Percentiles rank a stretch among this genome's conserved stretches.
Conservation (phyloP, 129 eudicot genomes). For the Flaveria brownii region DNA sequence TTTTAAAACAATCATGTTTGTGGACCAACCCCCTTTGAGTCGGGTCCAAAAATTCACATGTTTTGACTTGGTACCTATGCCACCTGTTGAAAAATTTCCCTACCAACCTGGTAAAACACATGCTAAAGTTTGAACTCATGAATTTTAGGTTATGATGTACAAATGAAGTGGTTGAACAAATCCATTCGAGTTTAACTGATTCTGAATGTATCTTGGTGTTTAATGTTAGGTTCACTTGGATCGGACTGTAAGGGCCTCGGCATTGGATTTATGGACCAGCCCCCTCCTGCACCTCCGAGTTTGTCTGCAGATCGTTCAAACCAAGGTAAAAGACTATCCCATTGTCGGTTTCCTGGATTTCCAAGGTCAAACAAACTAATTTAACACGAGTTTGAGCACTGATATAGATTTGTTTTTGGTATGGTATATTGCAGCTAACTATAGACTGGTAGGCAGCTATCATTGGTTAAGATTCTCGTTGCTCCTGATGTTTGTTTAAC, state of each 20-base stretch:
- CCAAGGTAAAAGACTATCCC: slow-evolving; percentile 41
- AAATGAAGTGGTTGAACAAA: slow-evolving; percentile 2
- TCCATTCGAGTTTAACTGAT: neutral
- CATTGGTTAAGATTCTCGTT: slow-evolving; percentile 23
- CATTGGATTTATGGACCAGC: slow-evolving; percentile 25
- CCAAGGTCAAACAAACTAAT: no score
- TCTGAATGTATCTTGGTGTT: neutral
- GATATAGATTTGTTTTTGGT: no score
- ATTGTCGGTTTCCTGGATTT: no score
- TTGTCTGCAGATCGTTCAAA: slow-evolving; percentile 29
- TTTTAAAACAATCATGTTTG: no score
- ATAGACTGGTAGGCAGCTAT: slow-evolving; percentile 18
- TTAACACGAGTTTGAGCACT: no score
- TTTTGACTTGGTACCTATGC: no score
- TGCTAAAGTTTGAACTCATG: no score
- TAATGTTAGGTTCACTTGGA: slow-evolving; percentile 65
- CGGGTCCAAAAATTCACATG: no score
- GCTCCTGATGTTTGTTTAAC: slow-evolving; percentile 11
- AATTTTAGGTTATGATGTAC: no score
- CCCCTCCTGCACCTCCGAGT: slow-evolving; percentile 44
- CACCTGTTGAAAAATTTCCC: no score
- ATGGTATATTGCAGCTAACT: slow-evolving; percentile 26
- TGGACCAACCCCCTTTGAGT: no score
- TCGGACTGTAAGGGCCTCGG: slow-evolving; percentile 60
- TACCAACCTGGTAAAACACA: no score